Percentiles rank a stretch among this genome's conserved stretches.
These are phyloP conservation scores for Penicillium frequentans DNA, from an alignment of 2,329 filamentous ascomycete genomes.

Conservation along the genomic window DNA sequence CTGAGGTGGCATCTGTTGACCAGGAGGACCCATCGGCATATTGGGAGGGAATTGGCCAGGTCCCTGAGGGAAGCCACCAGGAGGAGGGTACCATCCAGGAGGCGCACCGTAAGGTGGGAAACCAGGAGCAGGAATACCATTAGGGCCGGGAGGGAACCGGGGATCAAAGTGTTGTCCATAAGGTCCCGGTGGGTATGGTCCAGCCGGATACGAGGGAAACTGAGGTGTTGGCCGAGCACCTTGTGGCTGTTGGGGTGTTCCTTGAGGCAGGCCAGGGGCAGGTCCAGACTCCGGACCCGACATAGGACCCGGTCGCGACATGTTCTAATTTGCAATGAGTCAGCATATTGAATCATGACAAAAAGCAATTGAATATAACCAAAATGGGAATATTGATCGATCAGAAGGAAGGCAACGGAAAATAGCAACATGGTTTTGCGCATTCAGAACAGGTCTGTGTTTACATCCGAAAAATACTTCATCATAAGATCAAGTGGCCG, in stretches of 20 bases:
- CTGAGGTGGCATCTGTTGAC: constrained; percentile 42
- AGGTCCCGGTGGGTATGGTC: constrained; percentile 40
- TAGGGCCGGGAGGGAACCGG: constrained; percentile 57
- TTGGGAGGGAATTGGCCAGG: constrained; percentile 65
- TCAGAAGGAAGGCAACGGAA: constrained; percentile 99
- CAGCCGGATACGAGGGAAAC: constrained; percentile 42
- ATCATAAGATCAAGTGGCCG: constrained; percentile 50
- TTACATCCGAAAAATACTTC: constrained; percentile 99
- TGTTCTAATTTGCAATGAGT: constrained; percentile 37
- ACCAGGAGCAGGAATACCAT: not conserved
- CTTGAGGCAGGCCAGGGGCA: constrained; percentile 39
- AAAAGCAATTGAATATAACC: not conserved
- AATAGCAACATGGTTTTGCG: constrained; percentile 93
- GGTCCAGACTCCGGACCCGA: constrained; percentile 15
- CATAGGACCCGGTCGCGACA: constrained; percentile 42
- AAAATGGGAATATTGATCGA: constrained; percentile 34
- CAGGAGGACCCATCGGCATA: constrained; percentile 59
- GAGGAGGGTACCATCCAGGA: constrained; percentile 73
- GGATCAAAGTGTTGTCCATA: constrained; percentile 50
- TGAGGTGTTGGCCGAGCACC: constrained; percentile 35
- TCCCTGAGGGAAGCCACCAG: constrained; percentile 69
- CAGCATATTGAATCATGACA: constrained; percentile 12
- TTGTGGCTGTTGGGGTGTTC: constrained; percentile 49
- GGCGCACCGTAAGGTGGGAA: constrained; percentile 77
- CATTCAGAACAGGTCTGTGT: constrained; percentile 78